Percentiles rank a stretch among this genome's conserved stretches.
phyloP scores from a whole-genome alignment of 352 stramenopile genomes.

The Pseudoperonospora humuli region DNA sequence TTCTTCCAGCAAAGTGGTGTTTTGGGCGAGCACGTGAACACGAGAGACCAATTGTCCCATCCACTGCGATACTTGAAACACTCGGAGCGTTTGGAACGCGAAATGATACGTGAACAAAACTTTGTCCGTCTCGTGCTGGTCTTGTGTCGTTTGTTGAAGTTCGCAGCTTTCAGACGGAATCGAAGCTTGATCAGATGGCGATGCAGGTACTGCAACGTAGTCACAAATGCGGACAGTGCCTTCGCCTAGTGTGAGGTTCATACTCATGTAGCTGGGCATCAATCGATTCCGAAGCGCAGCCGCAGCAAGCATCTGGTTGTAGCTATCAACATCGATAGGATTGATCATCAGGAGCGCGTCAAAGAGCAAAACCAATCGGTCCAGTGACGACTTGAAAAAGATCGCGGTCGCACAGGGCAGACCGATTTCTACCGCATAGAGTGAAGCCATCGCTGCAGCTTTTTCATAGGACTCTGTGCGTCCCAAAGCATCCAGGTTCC shows the following conservation, averaged over 20 bases:
- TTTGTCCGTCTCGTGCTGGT: slow-evolving; percentile 10
- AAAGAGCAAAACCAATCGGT: slow-evolving; percentile 78
- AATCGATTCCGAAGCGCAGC: slow-evolving; percentile 42
- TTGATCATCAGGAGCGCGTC: slow-evolving; percentile 84
- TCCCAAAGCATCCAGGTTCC: slow-evolving; percentile 57
- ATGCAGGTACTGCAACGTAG: slow-evolving; percentile 19
- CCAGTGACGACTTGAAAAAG: slow-evolving; percentile 59
- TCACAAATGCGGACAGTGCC: slow-evolving; percentile 57
- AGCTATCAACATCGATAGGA: slow-evolving; percentile 74
- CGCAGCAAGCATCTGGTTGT: slow-evolving; percentile 63
- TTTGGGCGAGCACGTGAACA: slow-evolving; percentile 61
- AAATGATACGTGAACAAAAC: slow-evolving; percentile 64
- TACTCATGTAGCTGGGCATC: slow-evolving; percentile 69
- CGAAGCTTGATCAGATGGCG: slow-evolving; percentile 3
- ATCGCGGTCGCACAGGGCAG: slow-evolving; percentile 48
- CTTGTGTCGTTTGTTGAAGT: neutral
- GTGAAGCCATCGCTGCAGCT: slow-evolving; percentile 36
- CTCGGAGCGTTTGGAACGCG: slow-evolving; percentile 59
- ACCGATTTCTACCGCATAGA: slow-evolving; percentile 53
- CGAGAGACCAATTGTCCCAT: slow-evolving; percentile 74
- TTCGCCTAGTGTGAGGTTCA: slow-evolving; percentile 55
- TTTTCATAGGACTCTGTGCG: slow-evolving; percentile 57
- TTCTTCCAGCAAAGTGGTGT: slow-evolving; percentile 73
- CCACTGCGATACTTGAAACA: slow-evolving; percentile 86
- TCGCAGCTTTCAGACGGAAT: neutral